These are phyloP conservation scores for Cucurbita argyrosperma DNA, from an alignment of 306 rosid genomes.

Conservation along the genomic window DNA sequence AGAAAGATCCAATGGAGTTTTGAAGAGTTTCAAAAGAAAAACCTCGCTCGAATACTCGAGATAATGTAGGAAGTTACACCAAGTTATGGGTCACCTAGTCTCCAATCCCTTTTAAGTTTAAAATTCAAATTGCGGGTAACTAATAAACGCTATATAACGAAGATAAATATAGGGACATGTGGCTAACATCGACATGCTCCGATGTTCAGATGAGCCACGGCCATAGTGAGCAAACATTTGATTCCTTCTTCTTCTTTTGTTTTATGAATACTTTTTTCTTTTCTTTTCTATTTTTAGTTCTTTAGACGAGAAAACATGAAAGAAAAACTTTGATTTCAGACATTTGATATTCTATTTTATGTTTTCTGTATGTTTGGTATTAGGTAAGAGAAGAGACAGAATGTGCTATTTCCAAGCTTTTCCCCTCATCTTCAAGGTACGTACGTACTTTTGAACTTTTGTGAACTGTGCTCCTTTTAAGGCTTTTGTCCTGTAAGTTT, in stretches of 20 bases:
- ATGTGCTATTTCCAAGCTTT: not conserved
- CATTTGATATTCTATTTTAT: not conserved
- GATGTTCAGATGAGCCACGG: not conserved
- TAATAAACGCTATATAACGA: not conserved
- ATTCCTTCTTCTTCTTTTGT: no score
- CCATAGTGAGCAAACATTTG: not conserved
- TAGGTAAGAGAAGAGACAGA: constrained; percentile 10
- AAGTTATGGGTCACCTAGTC: not conserved
- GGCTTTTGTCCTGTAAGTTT: not conserved
- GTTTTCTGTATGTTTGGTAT: not conserved
- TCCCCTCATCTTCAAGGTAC: constrained; percentile 1
- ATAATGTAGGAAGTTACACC: not conserved
- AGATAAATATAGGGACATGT: not conserved
- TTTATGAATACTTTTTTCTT: no score
- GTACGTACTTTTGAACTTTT: not conserved
- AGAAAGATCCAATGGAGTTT: no score
- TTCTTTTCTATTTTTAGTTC: no score
- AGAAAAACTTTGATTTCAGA: not conserved
- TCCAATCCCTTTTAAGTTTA: not conserved
- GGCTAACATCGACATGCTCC: not conserved
- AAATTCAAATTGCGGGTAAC: not conserved
- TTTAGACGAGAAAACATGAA: not conserved
- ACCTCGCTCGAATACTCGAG: not conserved
- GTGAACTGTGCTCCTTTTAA: not conserved
- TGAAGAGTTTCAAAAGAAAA: not conserved